Conservation (phyloP, 2,329 filamentous ascomycete species). For the Verticillium dahliae region DNA sequence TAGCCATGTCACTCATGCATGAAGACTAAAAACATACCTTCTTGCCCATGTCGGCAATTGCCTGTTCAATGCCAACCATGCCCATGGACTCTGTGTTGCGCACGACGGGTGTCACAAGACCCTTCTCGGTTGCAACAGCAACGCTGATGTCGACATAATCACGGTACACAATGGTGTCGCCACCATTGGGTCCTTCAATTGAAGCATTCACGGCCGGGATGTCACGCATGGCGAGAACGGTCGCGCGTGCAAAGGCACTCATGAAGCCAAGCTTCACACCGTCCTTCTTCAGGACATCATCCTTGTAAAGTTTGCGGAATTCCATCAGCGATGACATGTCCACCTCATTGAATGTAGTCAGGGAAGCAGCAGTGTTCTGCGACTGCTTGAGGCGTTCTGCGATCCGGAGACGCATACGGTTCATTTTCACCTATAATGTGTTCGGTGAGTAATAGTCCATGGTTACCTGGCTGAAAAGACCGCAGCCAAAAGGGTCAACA, state of each 20-base stretch:
- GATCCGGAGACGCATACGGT: constrained; percentile 96
- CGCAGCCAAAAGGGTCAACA: constrained; percentile 22
- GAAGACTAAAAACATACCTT: constrained; percentile 55
- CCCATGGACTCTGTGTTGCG: constrained; percentile 88
- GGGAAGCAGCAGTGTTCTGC: constrained; percentile 93
- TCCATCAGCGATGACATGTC: constrained; percentile 98
- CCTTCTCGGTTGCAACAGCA: constrained; percentile 95
- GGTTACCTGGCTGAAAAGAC: too few species aligned
- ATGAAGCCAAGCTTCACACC: constrained; percentile 99
- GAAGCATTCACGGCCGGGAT: constrained; percentile 94
- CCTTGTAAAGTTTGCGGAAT: constrained; percentile 95
- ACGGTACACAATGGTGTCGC: constrained; percentile 95
- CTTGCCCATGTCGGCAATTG: constrained; percentile 84
- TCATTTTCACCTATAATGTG: constrained; percentile 86
- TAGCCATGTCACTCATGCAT: neutral
- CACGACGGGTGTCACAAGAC: constrained; percentile 91
- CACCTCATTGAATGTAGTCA: constrained; percentile 98
- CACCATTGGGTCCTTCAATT: constrained; percentile 90
- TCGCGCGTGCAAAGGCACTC: constrained; percentile 91
- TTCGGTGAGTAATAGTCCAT: constrained; percentile 5
- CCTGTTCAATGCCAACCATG: constrained; percentile 79
- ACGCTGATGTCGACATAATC: constrained; percentile 98
- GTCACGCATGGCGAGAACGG: constrained; percentile 86
- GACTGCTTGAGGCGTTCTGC: constrained; percentile 98
- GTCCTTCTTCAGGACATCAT: constrained; percentile 90